These are phyloP conservation scores for Leishmania arabica DNA, from an alignment of 208 protist species.

Conservation along the genomic window DNA sequence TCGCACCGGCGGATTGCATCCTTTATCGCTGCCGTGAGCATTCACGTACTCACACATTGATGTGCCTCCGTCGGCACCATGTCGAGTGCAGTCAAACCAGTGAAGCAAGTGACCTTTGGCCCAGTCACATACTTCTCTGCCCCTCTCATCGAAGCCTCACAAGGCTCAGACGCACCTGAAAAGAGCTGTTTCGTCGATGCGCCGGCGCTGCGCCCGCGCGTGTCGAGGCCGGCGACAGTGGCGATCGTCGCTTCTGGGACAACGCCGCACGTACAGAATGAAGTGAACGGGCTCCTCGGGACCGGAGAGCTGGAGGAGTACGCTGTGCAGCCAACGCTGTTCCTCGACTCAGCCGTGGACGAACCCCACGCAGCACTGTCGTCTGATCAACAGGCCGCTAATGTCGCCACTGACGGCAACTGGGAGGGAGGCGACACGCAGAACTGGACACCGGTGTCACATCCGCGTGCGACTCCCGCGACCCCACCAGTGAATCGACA, in stretches of 20 bases:
- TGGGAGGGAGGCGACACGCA: neutral
- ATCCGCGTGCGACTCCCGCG: neutral
- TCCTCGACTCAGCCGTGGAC: neutral
- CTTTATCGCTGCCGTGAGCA: neutral
- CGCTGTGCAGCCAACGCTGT: neutral
- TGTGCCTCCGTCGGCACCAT: neutral
- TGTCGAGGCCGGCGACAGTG: neutral
- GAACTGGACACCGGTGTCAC: neutral
- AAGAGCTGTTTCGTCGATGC: neutral
- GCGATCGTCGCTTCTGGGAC: neutral
- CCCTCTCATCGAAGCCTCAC: neutral
- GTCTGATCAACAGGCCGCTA: neutral
- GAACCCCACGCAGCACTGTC: neutral
- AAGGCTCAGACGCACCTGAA: neutral
- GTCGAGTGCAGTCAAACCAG: neutral
- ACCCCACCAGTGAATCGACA: neutral
- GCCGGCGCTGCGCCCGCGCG: neutral
- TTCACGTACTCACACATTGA: no score
- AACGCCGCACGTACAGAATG: neutral
- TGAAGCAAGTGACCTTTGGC: conserved; percentile 21
- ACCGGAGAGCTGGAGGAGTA: neutral
- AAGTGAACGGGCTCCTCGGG: neutral
- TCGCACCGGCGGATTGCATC: neutral
- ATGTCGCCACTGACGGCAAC: neutral
- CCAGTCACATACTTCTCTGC: conserved; percentile 7